These are phyloP conservation scores for Aspergillus sclerotiicarbonarius DNA, from an alignment of 495 filamentous ascomycete genomes.

Conservation along the genomic window DNA sequence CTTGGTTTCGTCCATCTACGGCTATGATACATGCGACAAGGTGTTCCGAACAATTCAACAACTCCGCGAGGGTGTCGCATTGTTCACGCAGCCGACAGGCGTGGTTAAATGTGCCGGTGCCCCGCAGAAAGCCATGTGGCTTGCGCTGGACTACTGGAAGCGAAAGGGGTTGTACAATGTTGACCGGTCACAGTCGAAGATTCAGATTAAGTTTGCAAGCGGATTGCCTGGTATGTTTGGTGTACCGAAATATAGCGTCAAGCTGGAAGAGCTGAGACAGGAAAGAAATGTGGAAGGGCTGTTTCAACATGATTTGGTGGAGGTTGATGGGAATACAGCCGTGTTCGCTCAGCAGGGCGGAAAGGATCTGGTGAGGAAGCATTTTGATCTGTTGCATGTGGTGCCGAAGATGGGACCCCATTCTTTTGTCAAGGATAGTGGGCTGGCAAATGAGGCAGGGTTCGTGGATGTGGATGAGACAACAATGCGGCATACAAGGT, in stretches of 20 bases:
- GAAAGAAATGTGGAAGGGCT: conserved; percentile 63
- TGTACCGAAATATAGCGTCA: conserved; percentile 65
- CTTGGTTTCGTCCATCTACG: conserved; percentile 63
- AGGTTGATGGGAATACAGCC: conserved; percentile 57
- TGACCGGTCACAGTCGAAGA: conserved; percentile 40
- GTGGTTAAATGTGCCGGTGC: conserved; percentile 68
- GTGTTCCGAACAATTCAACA: conserved; percentile 53
- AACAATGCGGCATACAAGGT: conserved; percentile 61
- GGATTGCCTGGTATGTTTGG: conserved; percentile 64
- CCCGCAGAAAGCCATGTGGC: conserved; percentile 71
- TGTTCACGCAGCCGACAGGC: conserved; percentile 68
- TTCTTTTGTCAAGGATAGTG: conserved; percentile 56
- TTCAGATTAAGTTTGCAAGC: conserved; percentile 64
- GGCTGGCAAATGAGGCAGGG: conserved; percentile 57
- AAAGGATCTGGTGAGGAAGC: conserved; percentile 42
- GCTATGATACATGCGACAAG: conserved; percentile 59
- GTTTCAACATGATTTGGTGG: conserved; percentile 65
- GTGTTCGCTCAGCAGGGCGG: conserved; percentile 49
- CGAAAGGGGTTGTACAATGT: conserved; percentile 54
- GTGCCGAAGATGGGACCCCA: conserved; percentile 62
- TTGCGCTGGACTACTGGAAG: conserved; percentile 66
- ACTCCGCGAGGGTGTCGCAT: conserved; percentile 55
- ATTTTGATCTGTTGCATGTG: conserved; percentile 61
- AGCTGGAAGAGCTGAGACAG: conserved; percentile 58
- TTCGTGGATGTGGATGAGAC: conserved; percentile 63